Base-by-base conservation (phyloP, 306 rosid genomes). In the Gillenia trifoliata region DNA sequence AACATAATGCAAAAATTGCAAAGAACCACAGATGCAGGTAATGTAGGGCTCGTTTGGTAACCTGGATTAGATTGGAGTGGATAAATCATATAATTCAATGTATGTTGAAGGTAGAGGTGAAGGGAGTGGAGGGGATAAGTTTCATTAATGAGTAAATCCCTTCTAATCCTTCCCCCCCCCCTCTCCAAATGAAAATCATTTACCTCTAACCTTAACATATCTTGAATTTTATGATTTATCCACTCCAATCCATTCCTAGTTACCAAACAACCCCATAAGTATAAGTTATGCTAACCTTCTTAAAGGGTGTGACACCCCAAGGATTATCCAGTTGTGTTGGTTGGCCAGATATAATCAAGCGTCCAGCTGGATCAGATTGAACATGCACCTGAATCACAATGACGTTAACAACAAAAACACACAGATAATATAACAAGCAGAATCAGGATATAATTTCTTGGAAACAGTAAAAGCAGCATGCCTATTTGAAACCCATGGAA, bases 301-400 rank as follows among this genome's bases (percentile, higher is more conserved):
- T 85, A 83, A 86, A 90, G 69, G 92, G 95, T 22, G 92, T 77
- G 55, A 90, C 92, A 19, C 95, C 95, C 95, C 95, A 90, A 26
- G 95, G 95, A 81, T 90, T 90, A 77, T 84, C 82, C 29, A 62
- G 76, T 80, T 87, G 90, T 76, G 80, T 87, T 34, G 95, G 95
- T 81, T 87, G 92, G 38, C 95, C 95, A 45, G 88, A 87, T 65
- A 90, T 87, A 50, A 90, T 88, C 41, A 90, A 75, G 70, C 95
- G 92, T 45, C 92, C 95, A 0, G 86, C 87, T 25, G 95, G 95
- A 61, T 90, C 95, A 74, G 95, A 90, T 73, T 90, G 95, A 45
- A 90, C 95, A 43, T 86, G 95, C 64, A 90, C 92, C 95, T 90
- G 78, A 31, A 36, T 63, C 65, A 56, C 73, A 31, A 36, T n/a